Evolutionary conservation across 768 basidiomycete species (phyloP), one percentile per base, ranked within the genome.

Genomic region (Ramaria sp.): DNA sequence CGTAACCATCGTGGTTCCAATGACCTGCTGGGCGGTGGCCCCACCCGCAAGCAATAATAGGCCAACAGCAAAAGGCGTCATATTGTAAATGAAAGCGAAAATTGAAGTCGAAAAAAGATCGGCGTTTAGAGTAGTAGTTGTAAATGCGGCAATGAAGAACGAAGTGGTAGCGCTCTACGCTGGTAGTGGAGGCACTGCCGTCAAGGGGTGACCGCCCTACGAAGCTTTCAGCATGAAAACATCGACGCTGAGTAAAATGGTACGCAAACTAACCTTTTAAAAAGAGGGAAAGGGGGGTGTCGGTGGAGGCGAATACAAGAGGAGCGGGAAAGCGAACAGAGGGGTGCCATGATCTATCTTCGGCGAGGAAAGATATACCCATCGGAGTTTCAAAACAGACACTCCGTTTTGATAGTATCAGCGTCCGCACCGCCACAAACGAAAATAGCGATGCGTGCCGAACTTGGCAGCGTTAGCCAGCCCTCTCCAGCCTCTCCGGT

Each of bases 141-240:
- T 64, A 55, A 52, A 57, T 51, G 58, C 56, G 64, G 69, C 70
- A 66, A 65, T 69, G 66, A 67, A 65, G 52, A 66, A 56, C 55
- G 64, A 62, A 55, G 63, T 66, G 68, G 57, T 64, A 81, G 83
- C 83, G 82, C 71, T 85, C 82, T 78, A 85, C 82, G 82, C 83
- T 68, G 57, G 71, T 65, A 50, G 36, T 22, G 48, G 34, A 55
- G 61, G 55, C 66, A 78, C 80, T 81, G 82, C 75, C 83, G 83
- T 72, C 81, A 79, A 84, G 81, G 66, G 65, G 71, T 69, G 65
- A 63, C 64, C 67, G 71, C 69, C 61, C 67, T 64, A 67, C 16
- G 24, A 27, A 37, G 22, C 18, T 13, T 13, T 53, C 9, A 47
- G 54, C 10, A 28, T 16, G 63, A 61, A 65, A 64, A 64, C 50